Conservation (phyloP, 345 rosid species). For the Boechera divaricarpa region DNA sequence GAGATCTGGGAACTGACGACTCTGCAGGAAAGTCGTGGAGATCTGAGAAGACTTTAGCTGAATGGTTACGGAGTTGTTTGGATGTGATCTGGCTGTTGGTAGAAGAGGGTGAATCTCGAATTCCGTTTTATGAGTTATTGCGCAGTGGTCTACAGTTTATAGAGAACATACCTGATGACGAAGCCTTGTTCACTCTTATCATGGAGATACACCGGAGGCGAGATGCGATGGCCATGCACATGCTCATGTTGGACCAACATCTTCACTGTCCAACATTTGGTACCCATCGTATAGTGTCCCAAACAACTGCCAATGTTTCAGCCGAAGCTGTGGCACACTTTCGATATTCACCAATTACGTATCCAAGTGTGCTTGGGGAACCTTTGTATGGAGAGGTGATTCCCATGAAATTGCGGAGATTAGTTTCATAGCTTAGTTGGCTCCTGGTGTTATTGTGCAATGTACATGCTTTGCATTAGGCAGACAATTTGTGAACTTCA, state of each 20-base stretch:
- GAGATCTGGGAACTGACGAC: conserved; percentile 69
- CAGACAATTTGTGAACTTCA: conserved; percentile 18
- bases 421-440: conserved; percentile 24
- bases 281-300: conserved; percentile 79
- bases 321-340: conserved; percentile 73
- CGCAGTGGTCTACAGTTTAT: conserved; percentile 95
- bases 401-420: conserved; percentile 14
- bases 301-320: conserved; percentile 68
- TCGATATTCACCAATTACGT: conserved; percentile 91
- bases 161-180: conserved; percentile 94
- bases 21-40: conserved; percentile 69
- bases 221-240: conserved; percentile 98
- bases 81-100: conserved; percentile 95
- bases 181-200: conserved; percentile 91
- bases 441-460: conserved; percentile 4
- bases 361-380: conserved; percentile 98
- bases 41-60: conserved; percentile 73
- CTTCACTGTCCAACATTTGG: conserved; percentile 99
- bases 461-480: conserved; percentile 25
- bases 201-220: conserved; percentile 96
- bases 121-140: conserved; percentile 92
- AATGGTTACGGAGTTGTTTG: conserved; percentile 91
- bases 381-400: conserved; percentile 96
- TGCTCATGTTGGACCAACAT: conserved; percentile 97
- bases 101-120: conserved; percentile 81